Evolutionary conservation across 2,329 filamentous ascomycete species (phyloP).

Genomic region (Hypomyces rosellus): DNA sequence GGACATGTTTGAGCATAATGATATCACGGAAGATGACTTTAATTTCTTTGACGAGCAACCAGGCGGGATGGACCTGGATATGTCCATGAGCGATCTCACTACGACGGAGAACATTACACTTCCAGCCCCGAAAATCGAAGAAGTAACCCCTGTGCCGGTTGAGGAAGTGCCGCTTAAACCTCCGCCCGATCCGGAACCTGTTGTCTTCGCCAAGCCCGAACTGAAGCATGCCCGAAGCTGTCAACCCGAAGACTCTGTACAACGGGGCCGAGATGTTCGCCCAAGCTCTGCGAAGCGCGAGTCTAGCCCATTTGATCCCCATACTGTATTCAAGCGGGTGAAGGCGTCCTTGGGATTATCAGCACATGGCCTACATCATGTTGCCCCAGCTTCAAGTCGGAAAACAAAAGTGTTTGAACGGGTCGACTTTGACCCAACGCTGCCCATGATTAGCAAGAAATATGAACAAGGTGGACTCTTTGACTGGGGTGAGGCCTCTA

Average conservation of each 20-base stretch:
- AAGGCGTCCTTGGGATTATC: slow-evolving; percentile 37
- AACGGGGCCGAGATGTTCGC: slow-evolving; percentile 26
- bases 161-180: slow-evolving; percentile 10
- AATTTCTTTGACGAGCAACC: slow-evolving; percentile 70
- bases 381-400: slow-evolving; percentile 20
- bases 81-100: slow-evolving; percentile 22
- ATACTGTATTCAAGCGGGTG: slow-evolving; percentile 54
- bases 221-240: slow-evolving; percentile 52
- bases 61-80: slow-evolving; percentile 33
- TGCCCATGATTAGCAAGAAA: slow-evolving; percentile 51
- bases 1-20: slow-evolving; percentile 65
- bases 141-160: slow-evolving; percentile 11
- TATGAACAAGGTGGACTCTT: slow-evolving; percentile 53
- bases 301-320: slow-evolving; percentile 51
- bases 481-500: slow-evolving; percentile 33
- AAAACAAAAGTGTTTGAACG: slow-evolving; percentile 47
- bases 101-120: slow-evolving; percentile 12
- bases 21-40: slow-evolving; percentile 77
- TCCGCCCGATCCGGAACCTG: slow-evolving; percentile 19
- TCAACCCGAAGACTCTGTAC: slow-evolving; percentile 35
- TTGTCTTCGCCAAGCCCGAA: slow-evolving; percentile 53
- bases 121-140: slow-evolving; percentile 12
- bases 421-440: slow-evolving; percentile 46
- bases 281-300: slow-evolving; percentile 40
- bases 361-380: slow-evolving; percentile 15